phyloP scores from a whole-genome alignment of 2,329 filamentous ascomycete genomes.

The Pseudocercospora macadamiae region DNA sequence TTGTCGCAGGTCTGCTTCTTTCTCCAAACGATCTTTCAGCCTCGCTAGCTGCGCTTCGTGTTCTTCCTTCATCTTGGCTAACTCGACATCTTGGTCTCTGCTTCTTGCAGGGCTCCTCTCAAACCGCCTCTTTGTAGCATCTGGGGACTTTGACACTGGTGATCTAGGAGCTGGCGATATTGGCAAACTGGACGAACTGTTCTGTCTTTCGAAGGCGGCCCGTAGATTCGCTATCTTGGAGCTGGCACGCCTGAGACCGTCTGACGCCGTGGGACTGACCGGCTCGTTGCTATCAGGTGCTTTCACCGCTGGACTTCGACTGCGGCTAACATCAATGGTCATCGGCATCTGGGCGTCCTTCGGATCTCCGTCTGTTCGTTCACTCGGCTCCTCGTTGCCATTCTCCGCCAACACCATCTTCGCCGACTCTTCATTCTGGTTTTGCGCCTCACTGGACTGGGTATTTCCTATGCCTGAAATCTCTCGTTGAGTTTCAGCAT shows the following conservation, averaged over 20 bases:
- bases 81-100: constrained; percentile 16
- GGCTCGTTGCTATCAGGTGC: constrained; percentile 9
- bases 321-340: constrained; percentile 9
- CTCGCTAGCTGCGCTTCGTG: constrained; percentile 27
- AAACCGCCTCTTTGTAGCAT: constrained; percentile 8
- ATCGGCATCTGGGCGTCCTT: constrained; percentile 1
- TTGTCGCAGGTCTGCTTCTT: constrained; percentile 28
- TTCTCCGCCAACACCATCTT: not conserved
- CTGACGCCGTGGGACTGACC: constrained; percentile 14
- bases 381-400: constrained; percentile 3
- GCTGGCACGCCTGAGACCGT: constrained; percentile 26
- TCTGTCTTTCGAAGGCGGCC: constrained; percentile 33
- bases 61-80: constrained; percentile 15
- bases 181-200: constrained; percentile 2
- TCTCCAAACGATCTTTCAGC: constrained; percentile 26
- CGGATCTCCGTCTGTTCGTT: not conserved
- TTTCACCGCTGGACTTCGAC: constrained; percentile 6
- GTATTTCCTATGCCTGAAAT: not conserved
- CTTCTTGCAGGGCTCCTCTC: constrained; percentile 20
- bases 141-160: constrained; percentile 6
- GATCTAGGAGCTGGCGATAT: not conserved
- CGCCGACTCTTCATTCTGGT: not conserved
- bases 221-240: constrained; percentile 36
- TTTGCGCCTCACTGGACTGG: not conserved
- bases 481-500: not conserved